These are phyloP conservation scores for Gastrolobium bilobum DNA, from an alignment of 306 rosid genomes.

Conservation along the genomic window DNA sequence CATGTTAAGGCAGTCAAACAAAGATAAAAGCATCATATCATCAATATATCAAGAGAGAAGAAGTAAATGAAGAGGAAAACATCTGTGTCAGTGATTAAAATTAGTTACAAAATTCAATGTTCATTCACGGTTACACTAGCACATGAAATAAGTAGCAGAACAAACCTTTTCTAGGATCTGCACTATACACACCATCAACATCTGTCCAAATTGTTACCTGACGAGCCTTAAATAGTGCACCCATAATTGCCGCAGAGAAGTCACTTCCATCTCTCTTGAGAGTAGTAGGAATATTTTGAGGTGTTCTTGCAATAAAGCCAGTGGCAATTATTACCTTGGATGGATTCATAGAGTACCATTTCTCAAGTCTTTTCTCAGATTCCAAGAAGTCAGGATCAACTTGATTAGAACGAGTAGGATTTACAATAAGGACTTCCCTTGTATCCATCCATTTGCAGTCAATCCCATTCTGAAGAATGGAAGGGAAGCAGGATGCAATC, in stretches of 20 bases:
- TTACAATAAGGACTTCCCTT: constrained; percentile 91
- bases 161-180: constrained; percentile 88
- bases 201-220: constrained; percentile 92
- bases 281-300: constrained; percentile 82
- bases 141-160: neutral
- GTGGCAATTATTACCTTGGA: constrained; percentile 76
- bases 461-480: constrained; percentile 66
- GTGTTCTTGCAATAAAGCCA: constrained; percentile 94
- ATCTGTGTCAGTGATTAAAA: too few species aligned
- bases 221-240: constrained; percentile 68
- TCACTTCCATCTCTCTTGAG: constrained; percentile 96
- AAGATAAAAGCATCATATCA: constrained; percentile 24
- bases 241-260: constrained; percentile 92
- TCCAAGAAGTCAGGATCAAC: constrained; percentile 84
- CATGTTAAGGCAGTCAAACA: constrained; percentile 6
- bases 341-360: constrained; percentile 81
- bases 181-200: constrained; percentile 90
- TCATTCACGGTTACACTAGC: too few species aligned
- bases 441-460: constrained; percentile 95
- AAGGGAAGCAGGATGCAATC: constrained; percentile 32
- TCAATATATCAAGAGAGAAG: neutral
- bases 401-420: constrained; percentile 79
- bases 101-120: too few species aligned
- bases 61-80: neutral
- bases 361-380: constrained; percentile 61